Conservation (phyloP, 2,329 filamentous ascomycete genomes). For the Hypoxylon sp. region DNA sequence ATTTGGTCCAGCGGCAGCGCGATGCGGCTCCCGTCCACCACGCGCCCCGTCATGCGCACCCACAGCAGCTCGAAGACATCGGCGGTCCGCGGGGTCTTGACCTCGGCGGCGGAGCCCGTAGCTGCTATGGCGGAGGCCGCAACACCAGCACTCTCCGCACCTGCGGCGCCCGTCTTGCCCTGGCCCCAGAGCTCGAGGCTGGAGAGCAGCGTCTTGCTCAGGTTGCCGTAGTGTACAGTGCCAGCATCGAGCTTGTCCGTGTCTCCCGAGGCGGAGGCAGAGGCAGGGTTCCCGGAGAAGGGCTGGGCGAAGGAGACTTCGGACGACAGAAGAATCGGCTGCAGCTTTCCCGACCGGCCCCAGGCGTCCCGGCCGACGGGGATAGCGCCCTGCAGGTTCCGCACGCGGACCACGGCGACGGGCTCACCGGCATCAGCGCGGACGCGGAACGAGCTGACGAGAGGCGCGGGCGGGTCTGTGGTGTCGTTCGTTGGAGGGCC, state of each 20-base stretch:
- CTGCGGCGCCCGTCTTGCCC: background rate
- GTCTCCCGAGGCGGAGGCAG: conserved; percentile 69
- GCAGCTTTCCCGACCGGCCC: conserved; percentile 71
- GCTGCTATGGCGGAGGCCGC: background rate
- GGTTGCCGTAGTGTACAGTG: conserved; percentile 81
- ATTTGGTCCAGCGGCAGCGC: conserved; percentile 52
- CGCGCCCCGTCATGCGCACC: conserved; percentile 56
- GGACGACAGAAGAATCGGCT: conserved; percentile 74
- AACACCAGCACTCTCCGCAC: background rate
- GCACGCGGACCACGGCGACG: conserved; percentile 70
- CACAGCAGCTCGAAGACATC: conserved; percentile 58
- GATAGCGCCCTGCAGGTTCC: conserved; percentile 71
- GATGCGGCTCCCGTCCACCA: conserved; percentile 53
- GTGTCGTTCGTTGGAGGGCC: conserved; percentile 37
- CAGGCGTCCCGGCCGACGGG: conserved; percentile 76
- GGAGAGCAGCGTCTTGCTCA: conserved; percentile 75
- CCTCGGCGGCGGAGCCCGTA: conserved; percentile 44
- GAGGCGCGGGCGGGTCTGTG: conserved; percentile 52
- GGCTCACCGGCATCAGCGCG: conserved; percentile 60
- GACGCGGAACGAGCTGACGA: conserved; percentile 58
- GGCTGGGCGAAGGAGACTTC: conserved; percentile 68
- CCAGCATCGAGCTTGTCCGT: conserved; percentile 74
- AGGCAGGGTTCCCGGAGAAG: conserved; percentile 59
- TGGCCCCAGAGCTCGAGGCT: conserved; percentile 57
- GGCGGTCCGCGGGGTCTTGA: conserved; percentile 41